Conservation (phyloP, 2,329 filamentous ascomycete genomes). For the Calonectria hawksworthii region DNA sequence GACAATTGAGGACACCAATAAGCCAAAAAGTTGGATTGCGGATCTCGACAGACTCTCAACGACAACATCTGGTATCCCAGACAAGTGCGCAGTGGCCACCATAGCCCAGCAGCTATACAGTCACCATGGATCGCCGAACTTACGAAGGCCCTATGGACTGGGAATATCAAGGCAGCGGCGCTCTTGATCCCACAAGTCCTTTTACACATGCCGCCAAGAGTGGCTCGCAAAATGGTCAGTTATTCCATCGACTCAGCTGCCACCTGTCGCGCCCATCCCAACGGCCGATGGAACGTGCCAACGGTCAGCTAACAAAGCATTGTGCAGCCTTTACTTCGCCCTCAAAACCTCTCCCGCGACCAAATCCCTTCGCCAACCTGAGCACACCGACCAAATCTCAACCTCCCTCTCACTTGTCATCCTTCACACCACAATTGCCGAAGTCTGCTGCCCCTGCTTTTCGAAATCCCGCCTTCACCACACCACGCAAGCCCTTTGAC, state of each 20-base stretch:
- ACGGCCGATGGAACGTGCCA: background rate
- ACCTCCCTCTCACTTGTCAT: slow-evolving; percentile 57
- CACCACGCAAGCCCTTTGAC: slow-evolving; percentile 71
- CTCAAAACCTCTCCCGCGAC: slow-evolving; percentile 50
- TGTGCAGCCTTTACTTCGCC: slow-evolving; percentile 55
- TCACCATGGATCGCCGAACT: slow-evolving; percentile 66
- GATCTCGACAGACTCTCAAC: slow-evolving; percentile 18
- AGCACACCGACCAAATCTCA: slow-evolving; percentile 59
- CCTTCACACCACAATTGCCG: slow-evolving; percentile 61
- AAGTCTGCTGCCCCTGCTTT: slow-evolving; percentile 65
- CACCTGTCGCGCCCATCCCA: background rate
- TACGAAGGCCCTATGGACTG: slow-evolving; percentile 76
- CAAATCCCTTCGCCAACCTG: slow-evolving; percentile 53
- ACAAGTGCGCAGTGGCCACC: slow-evolving; percentile 25
- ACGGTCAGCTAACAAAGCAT: slow-evolving; percentile 36
- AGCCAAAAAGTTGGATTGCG: slow-evolving; percentile 25
- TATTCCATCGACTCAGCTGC: slow-evolving; percentile 24
- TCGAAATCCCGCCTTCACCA: slow-evolving; percentile 75
- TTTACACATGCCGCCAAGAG: slow-evolving; percentile 67
- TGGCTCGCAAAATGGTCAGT: slow-evolving; percentile 58
- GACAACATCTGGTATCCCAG: slow-evolving; percentile 14
- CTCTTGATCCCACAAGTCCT: slow-evolving; percentile 72
- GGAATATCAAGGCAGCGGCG: slow-evolving; percentile 72
- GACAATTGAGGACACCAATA: slow-evolving; percentile 36
- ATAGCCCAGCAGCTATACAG: slow-evolving; percentile 20